Evolutionary conservation across 139 green algal species (phyloP).

Genomic region (Pseudopediastrum boryanum): DNA sequence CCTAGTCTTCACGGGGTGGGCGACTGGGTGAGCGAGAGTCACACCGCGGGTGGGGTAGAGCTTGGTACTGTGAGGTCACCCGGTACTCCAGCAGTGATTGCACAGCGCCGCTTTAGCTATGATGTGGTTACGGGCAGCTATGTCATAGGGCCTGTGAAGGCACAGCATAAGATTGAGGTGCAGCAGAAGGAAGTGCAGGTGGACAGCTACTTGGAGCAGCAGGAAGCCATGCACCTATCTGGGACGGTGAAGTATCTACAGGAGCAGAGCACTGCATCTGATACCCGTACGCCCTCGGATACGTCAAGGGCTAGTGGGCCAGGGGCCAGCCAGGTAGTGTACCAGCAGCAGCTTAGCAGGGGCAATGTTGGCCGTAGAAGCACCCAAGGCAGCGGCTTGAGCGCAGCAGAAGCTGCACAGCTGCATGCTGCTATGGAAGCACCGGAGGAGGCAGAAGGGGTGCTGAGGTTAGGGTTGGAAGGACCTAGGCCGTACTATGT

Average conservation of each 20-base stretch:
- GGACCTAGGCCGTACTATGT: not conserved
- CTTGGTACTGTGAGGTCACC: too few species aligned
- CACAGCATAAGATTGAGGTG: not conserved
- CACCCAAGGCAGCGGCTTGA: not conserved
- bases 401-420: not conserved
- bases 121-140: conserved; percentile 17
- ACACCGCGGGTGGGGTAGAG: too few species aligned
- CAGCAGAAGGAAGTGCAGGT: not conserved
- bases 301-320: too few species aligned
- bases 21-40: too few species aligned
- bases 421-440: not conserved
- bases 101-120: conserved; percentile 23
- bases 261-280: too few species aligned
- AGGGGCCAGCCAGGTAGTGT: too few species aligned
- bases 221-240: not conserved
- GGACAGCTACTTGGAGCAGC: not conserved
- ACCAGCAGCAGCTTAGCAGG: too few species aligned
- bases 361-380: not conserved
- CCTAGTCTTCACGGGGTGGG: too few species aligned
- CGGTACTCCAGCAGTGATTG: not conserved
- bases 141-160: not conserved
- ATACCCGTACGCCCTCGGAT: too few species aligned
- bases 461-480: not conserved
- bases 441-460: not conserved
- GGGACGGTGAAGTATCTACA: too few species aligned